phyloP scores from a whole-genome alignment of 2,329 filamentous ascomycete genomes.

The Cordyceps militaris region DNA sequence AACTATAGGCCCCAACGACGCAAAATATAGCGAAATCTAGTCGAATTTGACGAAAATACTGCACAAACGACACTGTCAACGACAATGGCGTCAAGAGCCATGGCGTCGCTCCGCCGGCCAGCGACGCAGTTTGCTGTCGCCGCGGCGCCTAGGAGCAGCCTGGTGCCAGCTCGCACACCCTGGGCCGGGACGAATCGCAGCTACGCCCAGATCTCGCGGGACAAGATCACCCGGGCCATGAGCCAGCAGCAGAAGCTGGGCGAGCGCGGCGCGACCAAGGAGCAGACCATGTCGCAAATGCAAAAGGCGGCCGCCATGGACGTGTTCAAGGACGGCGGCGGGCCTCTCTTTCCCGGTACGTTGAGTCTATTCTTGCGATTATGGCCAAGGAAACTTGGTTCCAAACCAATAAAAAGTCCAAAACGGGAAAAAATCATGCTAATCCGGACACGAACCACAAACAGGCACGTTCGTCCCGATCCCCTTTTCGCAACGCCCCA shows the following conservation, averaged over 20 bases:
- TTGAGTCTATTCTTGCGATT: too few species aligned
- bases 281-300: slow-evolving; percentile 24
- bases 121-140: background rate
- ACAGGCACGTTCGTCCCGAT: slow-evolving; percentile 43
- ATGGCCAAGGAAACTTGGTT: too few species aligned
- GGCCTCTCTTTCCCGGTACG: slow-evolving; percentile 29
- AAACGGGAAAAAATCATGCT: background rate
- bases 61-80: background rate
- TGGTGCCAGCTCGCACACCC: background rate
- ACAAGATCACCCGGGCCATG: background rate
- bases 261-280: slow-evolving; percentile 19
- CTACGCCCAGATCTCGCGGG: background rate
- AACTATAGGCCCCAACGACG: background rate
- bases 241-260: background rate
- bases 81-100: background rate
- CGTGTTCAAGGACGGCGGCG: slow-evolving; percentile 27
- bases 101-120: slow-evolving; percentile 3
- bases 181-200: background rate
- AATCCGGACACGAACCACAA: background rate
- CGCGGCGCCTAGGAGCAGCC: background rate
- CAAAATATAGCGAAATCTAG: background rate
- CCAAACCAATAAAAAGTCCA: too few species aligned
- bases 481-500: slow-evolving; percentile 30
- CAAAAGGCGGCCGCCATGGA: slow-evolving; percentile 26
- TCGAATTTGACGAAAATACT: background rate